Percentiles rank a stretch among this genome's conserved stretches.
Conservation (phyloP, 176 grass and related monocot genomes). For the Zizania latifolia region DNA sequence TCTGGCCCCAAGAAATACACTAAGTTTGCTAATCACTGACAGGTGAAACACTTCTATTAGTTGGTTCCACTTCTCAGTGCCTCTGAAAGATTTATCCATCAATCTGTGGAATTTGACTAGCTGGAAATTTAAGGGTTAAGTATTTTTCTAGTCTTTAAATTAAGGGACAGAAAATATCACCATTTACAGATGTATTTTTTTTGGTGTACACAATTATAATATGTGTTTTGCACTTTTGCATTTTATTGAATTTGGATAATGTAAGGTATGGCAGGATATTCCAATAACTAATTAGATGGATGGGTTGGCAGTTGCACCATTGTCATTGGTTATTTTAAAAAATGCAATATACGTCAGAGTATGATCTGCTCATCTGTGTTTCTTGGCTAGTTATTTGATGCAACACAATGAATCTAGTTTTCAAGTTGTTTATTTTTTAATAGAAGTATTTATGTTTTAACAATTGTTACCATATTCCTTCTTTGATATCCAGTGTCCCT, state of each 20-base stretch:
- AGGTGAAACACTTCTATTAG: background rate
- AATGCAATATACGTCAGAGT: background rate
- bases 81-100: background rate
- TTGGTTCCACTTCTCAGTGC: background rate
- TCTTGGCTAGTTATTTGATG: slow-evolving; percentile 8
- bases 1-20: background rate
- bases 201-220: background rate
- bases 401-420: background rate
- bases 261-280: background rate
- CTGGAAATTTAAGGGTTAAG: background rate
- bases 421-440: background rate
- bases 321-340: background rate
- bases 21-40: background rate
- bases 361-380: background rate
- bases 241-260: background rate
- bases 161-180: background rate
- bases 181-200: background rate
- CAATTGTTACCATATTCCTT: slow-evolving; percentile 11
- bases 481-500: background rate
- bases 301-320: background rate
- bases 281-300: background rate
- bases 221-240: background rate
- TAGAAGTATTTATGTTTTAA: slow-evolving; percentile 8
- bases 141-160: background rate
- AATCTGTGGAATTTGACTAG: no score